phyloP scores from a whole-genome alignment of 805 yeast genomes.

The Monosporozyma servazzii region DNA sequence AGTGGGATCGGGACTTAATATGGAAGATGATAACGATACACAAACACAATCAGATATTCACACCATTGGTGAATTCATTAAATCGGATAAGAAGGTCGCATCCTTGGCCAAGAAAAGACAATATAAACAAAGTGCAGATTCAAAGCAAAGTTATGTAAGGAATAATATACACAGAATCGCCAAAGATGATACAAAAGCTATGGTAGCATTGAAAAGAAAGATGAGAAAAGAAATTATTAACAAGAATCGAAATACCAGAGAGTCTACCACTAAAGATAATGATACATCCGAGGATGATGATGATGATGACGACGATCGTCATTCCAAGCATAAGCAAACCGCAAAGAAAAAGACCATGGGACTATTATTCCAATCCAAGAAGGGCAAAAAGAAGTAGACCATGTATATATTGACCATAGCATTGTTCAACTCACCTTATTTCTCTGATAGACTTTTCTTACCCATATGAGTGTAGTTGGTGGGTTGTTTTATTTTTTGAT shows the following conservation, averaged over 20 bases:
- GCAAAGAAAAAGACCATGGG: conserved; percentile 22
- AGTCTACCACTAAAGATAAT: neutral
- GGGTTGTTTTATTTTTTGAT: no score
- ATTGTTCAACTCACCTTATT: neutral
- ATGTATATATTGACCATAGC: neutral
- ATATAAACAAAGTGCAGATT: conserved; percentile 5
- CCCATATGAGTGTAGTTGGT: no score
- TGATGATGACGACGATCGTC: conserved; percentile 13
- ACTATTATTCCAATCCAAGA: conserved; percentile 20
- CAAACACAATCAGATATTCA: conserved; percentile 20
- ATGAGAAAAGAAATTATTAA: conserved; percentile 17
- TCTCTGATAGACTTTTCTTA: neutral
- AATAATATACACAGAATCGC: conserved; percentile 20
- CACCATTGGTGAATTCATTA: conserved; percentile 30
- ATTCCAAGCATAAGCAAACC: conserved; percentile 8
- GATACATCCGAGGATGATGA: neutral
- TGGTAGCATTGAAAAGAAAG: conserved; percentile 29
- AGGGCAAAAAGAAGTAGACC: conserved; percentile 1
- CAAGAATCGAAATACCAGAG: neutral
- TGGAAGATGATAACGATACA: conserved; percentile 6
- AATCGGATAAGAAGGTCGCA: conserved; percentile 27
- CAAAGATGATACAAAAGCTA: conserved; percentile 29
- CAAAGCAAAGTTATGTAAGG: conserved; percentile 4
- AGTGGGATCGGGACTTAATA: conserved; percentile 25
- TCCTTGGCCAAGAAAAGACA: conserved; percentile 27